A percentile compares a stretch with the other conserved stretches of the same genome.
These are phyloP conservation scores for Arthrobotrys musiformis DNA, from an alignment of 2,329 filamentous ascomycete genomes.

Conservation along the genomic window DNA sequence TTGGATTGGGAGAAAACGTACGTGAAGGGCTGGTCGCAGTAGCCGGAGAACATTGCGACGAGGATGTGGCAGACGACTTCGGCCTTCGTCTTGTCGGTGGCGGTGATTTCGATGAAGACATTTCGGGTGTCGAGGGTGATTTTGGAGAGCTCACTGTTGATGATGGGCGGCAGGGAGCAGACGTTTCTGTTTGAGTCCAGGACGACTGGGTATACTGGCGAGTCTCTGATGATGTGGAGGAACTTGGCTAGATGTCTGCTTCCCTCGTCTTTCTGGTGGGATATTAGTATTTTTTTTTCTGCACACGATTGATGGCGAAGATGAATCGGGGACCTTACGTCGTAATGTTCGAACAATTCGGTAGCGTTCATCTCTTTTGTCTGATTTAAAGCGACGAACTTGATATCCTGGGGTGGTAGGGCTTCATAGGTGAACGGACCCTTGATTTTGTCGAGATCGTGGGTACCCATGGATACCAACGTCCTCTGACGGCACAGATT, in stretches of 20 bases:
- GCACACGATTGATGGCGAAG: constrained; percentile 13
- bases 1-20: constrained; percentile 59
- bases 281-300: constrained; percentile 6
- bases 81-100: constrained; percentile 93
- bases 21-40: constrained; percentile 88
- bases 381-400: constrained; percentile 91
- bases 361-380: constrained; percentile 85
- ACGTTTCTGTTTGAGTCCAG: constrained; percentile 87
- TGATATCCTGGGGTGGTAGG: constrained; percentile 87
- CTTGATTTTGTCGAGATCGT: constrained; percentile 91
- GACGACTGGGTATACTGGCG: constrained; percentile 93
- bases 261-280: constrained; percentile 76
- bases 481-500: constrained; percentile 94
- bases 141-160: constrained; percentile 97
- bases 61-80: constrained; percentile 96
- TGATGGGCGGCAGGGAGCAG: constrained; percentile 94
- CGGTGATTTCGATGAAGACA: constrained; percentile 96
- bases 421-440: constrained; percentile 98
- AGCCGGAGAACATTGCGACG: constrained; percentile 95
- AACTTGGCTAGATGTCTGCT: constrained; percentile 79
- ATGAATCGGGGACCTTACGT: constrained; percentile 64
- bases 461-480: constrained; percentile 95
- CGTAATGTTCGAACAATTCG: constrained; percentile 94
- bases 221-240: constrained; percentile 93
- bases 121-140: constrained; percentile 91